Evolutionary conservation across 2,329 filamentous ascomycete genomes (phyloP), one percentile per base, ranked within the genome.

Genomic region (Calonectria pteridis): DNA sequence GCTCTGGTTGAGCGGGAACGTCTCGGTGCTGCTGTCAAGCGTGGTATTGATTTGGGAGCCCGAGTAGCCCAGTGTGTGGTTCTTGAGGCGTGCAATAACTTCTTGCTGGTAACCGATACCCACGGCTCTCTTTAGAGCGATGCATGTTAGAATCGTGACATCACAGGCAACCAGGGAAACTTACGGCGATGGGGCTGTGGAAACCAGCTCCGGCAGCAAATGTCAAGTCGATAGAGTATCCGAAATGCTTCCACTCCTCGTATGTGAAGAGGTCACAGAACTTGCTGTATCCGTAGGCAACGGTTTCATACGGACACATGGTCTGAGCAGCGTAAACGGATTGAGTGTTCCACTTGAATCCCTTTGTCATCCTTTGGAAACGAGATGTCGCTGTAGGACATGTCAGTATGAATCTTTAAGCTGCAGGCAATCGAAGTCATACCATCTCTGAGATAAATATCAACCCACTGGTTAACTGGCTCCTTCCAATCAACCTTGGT

Each of bases 251-350:
- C 93, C 93, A 96, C 81, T 96, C 94, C 26, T 92, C 87, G 77
- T 93, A 94, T 0, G 91, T 95, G 81, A 95, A 96, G 5, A 96
- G 87, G 29, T 91, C 86, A 81, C 94, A 96, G 85, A 94, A 96
- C 13, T 88, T 88, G 77, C 92, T 94, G 85, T 92, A 95, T 28
- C 94, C 94, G 73, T 93, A 92, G 1, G 93, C 91, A n/a, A 94
- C 89, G 0, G 93, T 95, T 83, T 96, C 94, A 80, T 95, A 96
- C 0, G 94, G 91, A 78, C 94, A 96, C 81, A 95, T 87, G 4
- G 88, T 92, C 82, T 95, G 94, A 0, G 91, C 91, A 23, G 92
- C 90, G 82, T 93, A 94, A 0, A 89, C 89, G 78, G 94, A 92
- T 4, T 87, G 83, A 4, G 90, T 80, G 1, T 90, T 93, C 91